Evolutionary conservation across 1,284 basidiomycete species (phyloP).

Genomic region (Pisolithus thermaeus): DNA sequence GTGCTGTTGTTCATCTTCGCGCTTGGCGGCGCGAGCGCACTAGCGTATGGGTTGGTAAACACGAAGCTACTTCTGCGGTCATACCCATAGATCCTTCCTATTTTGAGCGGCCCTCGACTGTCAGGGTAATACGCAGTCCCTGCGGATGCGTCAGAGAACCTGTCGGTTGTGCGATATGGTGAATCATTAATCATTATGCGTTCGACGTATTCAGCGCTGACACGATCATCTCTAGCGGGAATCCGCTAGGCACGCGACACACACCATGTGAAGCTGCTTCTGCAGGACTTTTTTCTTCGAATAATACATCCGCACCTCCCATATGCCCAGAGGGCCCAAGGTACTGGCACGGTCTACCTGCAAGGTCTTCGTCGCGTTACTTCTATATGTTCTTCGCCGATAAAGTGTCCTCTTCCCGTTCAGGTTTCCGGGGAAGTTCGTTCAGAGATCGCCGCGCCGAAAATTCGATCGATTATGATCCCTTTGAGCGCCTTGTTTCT

Average conservation of each 20-base stretch:
- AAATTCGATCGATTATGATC: constrained; percentile 17
- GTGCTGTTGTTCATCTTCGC: constrained; percentile 48
- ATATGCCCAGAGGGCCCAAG: constrained; percentile 39
- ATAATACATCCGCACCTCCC: constrained; percentile 21
- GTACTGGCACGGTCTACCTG: constrained; percentile 34
- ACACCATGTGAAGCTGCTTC: constrained; percentile 53
- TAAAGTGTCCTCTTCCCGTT: constrained; percentile 34
- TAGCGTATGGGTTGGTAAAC: constrained; percentile 52
- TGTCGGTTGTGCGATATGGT: constrained; percentile 60
- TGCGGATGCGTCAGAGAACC: constrained; percentile 63
- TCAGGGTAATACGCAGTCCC: constrained; percentile 45
- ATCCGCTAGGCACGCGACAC: constrained; percentile 56
- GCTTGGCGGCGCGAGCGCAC: constrained; percentile 47
- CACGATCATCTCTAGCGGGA: constrained; percentile 39
- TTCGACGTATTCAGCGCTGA: constrained; percentile 5
- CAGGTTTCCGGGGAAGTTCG: constrained; percentile 13
- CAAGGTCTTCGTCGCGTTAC: constrained; percentile 21
- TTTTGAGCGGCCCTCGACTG: constrained; percentile 43
- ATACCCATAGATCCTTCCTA: constrained; percentile 46
- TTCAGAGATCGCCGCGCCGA: constrained; percentile 12
- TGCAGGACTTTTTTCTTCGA: constrained; percentile 39
- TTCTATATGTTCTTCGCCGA: constrained; percentile 45
- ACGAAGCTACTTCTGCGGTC: constrained; percentile 43
- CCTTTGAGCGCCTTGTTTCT: constrained; percentile 29
- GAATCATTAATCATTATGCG: constrained; percentile 18